Base-by-base conservation (phyloP, 768 basidiomycete genomes). In the Gyrodon lividus region DNA sequence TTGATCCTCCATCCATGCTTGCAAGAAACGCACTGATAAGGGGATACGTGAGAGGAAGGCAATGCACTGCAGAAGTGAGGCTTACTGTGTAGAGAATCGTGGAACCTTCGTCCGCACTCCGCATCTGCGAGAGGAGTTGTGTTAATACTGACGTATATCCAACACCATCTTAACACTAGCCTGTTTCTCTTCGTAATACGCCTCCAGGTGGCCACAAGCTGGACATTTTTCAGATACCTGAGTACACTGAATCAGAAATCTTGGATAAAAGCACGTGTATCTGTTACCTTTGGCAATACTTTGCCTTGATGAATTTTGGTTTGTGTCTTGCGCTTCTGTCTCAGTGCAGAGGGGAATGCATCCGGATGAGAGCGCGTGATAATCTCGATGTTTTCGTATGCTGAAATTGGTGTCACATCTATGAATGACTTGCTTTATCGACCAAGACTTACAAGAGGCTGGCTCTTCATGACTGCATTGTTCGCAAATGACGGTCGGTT, bases 21-120 rank as follows among this genome's bases (percentile, higher is more conserved):
- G 77, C 89, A 90, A 44, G 79, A 76, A 26, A 76, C 79, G 53
- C 89, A 92, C 90, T 92, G 64, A 37, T 31, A 51, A 37, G 30
- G 8, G 31, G 51, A 53, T 22, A n/a, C 19, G 22, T 63, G 58
- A 56, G 45, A 35, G 6, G 22, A 52, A 0, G 23, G 28, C 16
- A 44, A 33, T 22, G 6, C 19, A 38, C 24, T 34, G 28, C n/a
- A 46, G 33, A 44, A 26, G 38, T 43, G 43, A 55, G 28, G 76
- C 88, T 54, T 65, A 93, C 93, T n/a, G 86, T 92, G 70, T 95
- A 97, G 68, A 96, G 86, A 61, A 95, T 85, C 12, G 93, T 97
- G 28, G 91, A 90, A 3, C 94, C 94, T 76, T 96, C 94, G 70
- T 96, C 94, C 34, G 92, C 94, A 58, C 91, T 90, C 44, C 93